Percentiles rank a stretch among this genome's conserved stretches.
phyloP scores from a whole-genome alignment of 176 grass and related monocot genomes.

The Bothriochloa decipiens region DNA sequence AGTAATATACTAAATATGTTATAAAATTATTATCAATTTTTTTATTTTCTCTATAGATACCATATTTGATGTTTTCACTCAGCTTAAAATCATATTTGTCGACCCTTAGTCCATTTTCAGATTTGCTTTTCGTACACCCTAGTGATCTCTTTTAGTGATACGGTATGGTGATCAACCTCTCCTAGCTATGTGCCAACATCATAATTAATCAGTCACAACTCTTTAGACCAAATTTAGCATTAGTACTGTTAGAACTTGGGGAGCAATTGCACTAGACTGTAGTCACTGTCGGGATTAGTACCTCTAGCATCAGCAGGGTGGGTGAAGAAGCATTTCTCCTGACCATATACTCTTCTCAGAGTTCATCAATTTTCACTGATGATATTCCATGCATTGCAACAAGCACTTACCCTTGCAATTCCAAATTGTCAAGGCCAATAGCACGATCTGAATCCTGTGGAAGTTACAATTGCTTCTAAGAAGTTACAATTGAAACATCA shows the following conservation, averaged over 20 bases:
- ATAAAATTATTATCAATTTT: background rate
- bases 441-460: background rate
- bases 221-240: background rate
- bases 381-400: background rate
- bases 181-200: background rate
- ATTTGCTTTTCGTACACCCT: background rate
- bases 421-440: background rate
- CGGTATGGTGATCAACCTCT: background rate
- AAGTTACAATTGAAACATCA: no score
- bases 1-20: background rate
- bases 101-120: background rate
- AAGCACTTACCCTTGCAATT: background rate
- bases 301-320: background rate
- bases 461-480: no score
- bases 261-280: background rate
- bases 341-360: background rate
- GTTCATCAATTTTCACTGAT: background rate
- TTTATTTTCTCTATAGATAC: background rate
- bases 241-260: background rate
- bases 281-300: background rate
- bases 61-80: background rate
- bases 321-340: background rate
- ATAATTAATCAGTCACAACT: background rate
- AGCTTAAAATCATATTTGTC: background rate
- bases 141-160: background rate